phyloP scores from a whole-genome alignment of 2,329 filamentous ascomycete species.

The Aspergillus unguis region DNA sequence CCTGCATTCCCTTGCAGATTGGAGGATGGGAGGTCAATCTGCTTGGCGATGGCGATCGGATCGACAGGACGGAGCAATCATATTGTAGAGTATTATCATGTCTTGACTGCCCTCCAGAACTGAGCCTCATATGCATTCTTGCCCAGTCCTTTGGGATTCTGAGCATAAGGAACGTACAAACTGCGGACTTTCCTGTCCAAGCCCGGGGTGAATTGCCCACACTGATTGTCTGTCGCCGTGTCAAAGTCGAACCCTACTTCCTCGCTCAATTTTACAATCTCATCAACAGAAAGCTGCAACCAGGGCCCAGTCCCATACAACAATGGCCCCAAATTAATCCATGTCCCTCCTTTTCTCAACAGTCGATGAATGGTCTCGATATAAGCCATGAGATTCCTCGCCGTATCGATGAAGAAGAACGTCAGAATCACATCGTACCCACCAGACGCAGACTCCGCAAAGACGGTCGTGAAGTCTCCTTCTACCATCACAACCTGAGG shows the following conservation, averaged over 20 bases:
- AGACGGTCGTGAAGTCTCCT: constrained; percentile 54
- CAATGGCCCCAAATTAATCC: constrained; percentile 57
- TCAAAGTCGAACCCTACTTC: constrained; percentile 53
- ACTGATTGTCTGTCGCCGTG: constrained; percentile 29
- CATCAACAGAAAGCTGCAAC: constrained; percentile 55
- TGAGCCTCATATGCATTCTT: constrained; percentile 56
- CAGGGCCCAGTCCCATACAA: constrained; percentile 55
- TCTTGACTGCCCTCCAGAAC: constrained; percentile 47
- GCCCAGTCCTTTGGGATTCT: constrained; percentile 50
- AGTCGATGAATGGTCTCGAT: constrained; percentile 53
- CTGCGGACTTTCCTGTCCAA: constrained; percentile 18
- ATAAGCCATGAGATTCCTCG: constrained; percentile 54
- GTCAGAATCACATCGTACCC: constrained; percentile 53
- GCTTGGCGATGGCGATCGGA: too few species aligned
- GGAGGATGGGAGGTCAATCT: too few species aligned
- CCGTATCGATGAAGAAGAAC: constrained; percentile 61
- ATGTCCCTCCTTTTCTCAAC: constrained; percentile 49
- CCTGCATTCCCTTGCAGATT: too few species aligned
- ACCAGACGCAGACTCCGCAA: constrained; percentile 18
- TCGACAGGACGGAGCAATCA: neutral
- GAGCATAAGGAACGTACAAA: constrained; percentile 50
- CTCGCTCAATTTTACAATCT: constrained; percentile 50
- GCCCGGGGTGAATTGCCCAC: constrained; percentile 34
- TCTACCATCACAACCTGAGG: constrained; percentile 45
- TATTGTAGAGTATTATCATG: neutral